Conservation (phyloP, 306 rosid genomes). For the Arachis stenosperma region DNA sequence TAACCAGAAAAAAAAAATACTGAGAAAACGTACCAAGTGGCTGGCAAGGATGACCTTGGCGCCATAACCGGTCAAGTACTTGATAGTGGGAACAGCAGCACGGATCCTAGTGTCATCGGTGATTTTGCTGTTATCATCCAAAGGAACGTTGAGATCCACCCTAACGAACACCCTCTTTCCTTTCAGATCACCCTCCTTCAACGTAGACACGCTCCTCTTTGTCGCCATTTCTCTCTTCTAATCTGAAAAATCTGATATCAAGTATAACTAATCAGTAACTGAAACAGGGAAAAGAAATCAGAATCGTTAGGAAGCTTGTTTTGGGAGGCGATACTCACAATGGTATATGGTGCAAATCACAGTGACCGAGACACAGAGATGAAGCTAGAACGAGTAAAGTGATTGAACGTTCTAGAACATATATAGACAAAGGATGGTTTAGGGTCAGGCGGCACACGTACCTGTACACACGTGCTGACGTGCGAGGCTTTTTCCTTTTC, state of each 20-base stretch:
- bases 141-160: slow-evolving; percentile 93
- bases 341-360: background rate
- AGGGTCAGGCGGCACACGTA: background rate
- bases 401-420: slow-evolving; percentile 32
- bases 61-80: slow-evolving; percentile 68
- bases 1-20: background rate
- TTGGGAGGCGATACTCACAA: slow-evolving; percentile 33
- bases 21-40: slow-evolving; percentile 59
- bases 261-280: background rate
- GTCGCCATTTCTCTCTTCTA: slow-evolving; percentile 60
- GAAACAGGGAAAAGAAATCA: background rate
- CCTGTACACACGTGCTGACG: slow-evolving; percentile 35
- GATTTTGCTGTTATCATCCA: slow-evolving; percentile 78
- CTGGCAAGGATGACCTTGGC: slow-evolving; percentile 77
- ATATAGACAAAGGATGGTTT: slow-evolving; percentile 1
- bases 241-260: slow-evolving; percentile 13
- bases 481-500: background rate
- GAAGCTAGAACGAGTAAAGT: background rate
- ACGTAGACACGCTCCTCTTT: slow-evolving; percentile 82
- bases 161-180: slow-evolving; percentile 90
- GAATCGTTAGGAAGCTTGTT: slow-evolving; percentile 2
- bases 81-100: slow-evolving; percentile 91
- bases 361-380: background rate
- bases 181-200: slow-evolving; percentile 88
- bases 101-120: slow-evolving; percentile 93